A percentile compares a stretch with the other conserved stretches of the same genome.
These are phyloP conservation scores for Amborella trichopoda DNA, from an alignment of 164 flowering plant species.

Conservation along the genomic window DNA sequence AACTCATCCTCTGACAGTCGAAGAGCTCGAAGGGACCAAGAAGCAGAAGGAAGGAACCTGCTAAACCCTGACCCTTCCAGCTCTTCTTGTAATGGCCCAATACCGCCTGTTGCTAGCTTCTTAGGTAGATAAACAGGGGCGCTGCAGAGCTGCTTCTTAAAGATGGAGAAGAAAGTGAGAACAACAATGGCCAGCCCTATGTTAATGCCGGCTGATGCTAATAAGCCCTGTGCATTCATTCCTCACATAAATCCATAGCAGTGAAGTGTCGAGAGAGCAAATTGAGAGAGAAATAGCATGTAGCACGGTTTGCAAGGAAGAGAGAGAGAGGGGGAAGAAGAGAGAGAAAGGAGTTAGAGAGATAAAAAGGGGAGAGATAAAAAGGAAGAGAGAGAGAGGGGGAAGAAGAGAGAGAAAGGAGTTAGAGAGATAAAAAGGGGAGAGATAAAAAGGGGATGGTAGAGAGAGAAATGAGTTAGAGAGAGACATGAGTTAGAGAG, in stretches of 20 bases:
- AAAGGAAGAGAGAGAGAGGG: not conserved
- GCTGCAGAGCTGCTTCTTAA: conserved; percentile 25
- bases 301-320: not conserved
- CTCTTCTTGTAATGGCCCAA: too few species aligned
- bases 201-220: conserved; percentile 33
- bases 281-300: not conserved
- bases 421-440: too few species aligned
- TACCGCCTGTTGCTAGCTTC: conserved; percentile 3
- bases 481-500: not conserved
- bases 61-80: too few species aligned
- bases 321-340: not conserved
- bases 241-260: too few species aligned
- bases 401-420: not conserved
- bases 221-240: conserved; percentile 23
- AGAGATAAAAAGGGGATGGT: not conserved
- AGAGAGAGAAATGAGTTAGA: not conserved
- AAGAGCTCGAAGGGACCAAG: conserved; percentile 25
- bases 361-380: too few species aligned
- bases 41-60: conserved; percentile 20
- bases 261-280: not conserved
- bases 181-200: conserved; percentile 22
- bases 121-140: conserved; percentile 29
- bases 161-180: conserved; percentile 30
- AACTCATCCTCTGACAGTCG: conserved; percentile 27
- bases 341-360: too few species aligned